Evolutionary conservation across 495 filamentous ascomycete species (phyloP).

Genomic region (Glutinoglossum americanum): DNA sequence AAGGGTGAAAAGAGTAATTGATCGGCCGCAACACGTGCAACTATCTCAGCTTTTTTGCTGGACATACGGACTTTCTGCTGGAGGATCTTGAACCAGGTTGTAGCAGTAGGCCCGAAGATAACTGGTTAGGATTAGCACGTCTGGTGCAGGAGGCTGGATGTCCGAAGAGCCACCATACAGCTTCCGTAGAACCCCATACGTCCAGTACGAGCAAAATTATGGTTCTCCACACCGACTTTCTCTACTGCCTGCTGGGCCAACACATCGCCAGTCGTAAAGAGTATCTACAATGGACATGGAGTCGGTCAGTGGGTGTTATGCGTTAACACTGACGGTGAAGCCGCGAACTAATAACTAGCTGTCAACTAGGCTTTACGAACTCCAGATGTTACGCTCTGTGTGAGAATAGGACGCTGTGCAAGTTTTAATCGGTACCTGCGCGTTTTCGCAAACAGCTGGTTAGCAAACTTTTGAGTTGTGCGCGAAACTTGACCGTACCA

Average conservation of each 20-base stretch:
- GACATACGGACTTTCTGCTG: slow-evolving; percentile 44
- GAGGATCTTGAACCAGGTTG: slow-evolving; percentile 70
- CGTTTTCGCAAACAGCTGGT: neutral
- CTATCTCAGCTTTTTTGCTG: slow-evolving; percentile 44
- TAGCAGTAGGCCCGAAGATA: slow-evolving; percentile 80
- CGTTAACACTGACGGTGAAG: neutral
- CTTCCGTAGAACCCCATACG: slow-evolving; percentile 91
- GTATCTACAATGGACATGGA: slow-evolving; percentile 25
- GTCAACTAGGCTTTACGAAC: slow-evolving; percentile 13
- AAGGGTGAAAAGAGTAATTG: slow-evolving; percentile 70
- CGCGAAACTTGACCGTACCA: neutral
- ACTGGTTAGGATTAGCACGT: slow-evolving; percentile 22
- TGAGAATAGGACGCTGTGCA: slow-evolving; percentile 62
- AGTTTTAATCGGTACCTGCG: slow-evolving; percentile 75
- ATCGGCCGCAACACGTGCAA: slow-evolving; percentile 62
- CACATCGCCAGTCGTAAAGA: slow-evolving; percentile 80
- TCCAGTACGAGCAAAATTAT: slow-evolving; percentile 59
- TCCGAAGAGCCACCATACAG: slow-evolving; percentile 24
- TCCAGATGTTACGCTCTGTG: slow-evolving; percentile 68
- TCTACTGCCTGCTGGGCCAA: slow-evolving; percentile 93
- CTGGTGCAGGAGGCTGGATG: neutral
- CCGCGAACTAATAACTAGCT: neutral
- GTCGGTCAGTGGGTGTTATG: neutral
- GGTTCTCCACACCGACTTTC: slow-evolving; percentile 51
- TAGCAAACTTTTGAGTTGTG: neutral